Evolutionary conservation across 345 rosid genomes (phyloP).

Genomic region (Corchorus capsularis): DNA sequence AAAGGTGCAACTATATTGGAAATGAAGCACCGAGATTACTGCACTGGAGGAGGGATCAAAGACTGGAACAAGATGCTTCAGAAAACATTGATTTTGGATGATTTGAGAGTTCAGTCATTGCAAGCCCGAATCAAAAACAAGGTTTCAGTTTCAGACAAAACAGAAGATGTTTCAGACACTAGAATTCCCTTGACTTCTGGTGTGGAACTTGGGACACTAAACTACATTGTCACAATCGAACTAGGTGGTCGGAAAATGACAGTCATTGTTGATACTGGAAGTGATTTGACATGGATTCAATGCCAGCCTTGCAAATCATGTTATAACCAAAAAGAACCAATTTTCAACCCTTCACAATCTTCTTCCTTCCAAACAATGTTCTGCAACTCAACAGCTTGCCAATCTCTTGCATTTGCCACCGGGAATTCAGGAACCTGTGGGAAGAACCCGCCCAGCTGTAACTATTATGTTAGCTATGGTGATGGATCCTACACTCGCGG

Average conservation of each 20-base stretch:
- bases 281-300: constrained; percentile 95
- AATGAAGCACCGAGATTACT: constrained; percentile 65
- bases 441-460: constrained; percentile 43
- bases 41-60: constrained; percentile 46
- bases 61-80: constrained; percentile 64
- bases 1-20: constrained; percentile 65
- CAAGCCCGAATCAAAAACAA: constrained; percentile 49
- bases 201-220: constrained; percentile 55
- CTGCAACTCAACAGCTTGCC: constrained; percentile 75
- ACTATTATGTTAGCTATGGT: constrained; percentile 72
- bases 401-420: constrained; percentile 48
- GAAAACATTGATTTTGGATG: constrained; percentile 55
- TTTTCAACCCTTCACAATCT: constrained; percentile 67
- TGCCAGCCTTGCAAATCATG: constrained; percentile 83
- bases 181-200: constrained; percentile 72
- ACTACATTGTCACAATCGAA: constrained; percentile 70
- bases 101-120: constrained; percentile 48
- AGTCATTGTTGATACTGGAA: constrained; percentile 86
- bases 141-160: constrained; percentile 23
- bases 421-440: constrained; percentile 59
- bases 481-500: constrained; percentile 91
- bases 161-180: constrained; percentile 31
- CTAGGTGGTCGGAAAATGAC: constrained; percentile 61
- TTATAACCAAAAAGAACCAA: constrained; percentile 71
- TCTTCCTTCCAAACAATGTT: constrained; percentile 52